phyloP scores from a whole-genome alignment of 176 grass and related monocot genomes.

The Ananas comosus region DNA sequence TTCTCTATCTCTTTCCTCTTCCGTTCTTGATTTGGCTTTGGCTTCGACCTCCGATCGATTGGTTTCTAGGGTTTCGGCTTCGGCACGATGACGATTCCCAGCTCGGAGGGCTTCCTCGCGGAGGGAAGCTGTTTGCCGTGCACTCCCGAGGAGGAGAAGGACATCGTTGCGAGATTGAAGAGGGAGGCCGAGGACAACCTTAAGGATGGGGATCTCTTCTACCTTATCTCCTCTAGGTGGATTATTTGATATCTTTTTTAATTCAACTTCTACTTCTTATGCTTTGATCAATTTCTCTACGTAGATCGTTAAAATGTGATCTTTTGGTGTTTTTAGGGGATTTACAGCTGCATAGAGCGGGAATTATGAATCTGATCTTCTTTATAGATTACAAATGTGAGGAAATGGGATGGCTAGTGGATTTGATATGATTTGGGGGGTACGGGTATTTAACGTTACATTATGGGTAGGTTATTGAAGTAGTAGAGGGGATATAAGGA shows the following conservation, averaged over 20 bases:
- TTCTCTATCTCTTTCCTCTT: not conserved
- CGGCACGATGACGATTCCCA: conserved; percentile 64
- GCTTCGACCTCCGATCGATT: not conserved
- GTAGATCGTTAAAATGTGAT: not conserved
- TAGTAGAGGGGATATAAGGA: not conserved
- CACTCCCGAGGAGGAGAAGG: conserved; percentile 68
- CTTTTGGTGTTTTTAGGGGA: not conserved
- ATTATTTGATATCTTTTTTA: not conserved
- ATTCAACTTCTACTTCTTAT: not conserved
- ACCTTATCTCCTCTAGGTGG: conserved; percentile 58
- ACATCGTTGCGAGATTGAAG: conserved; percentile 33
- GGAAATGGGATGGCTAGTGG: too few relatives aligned
- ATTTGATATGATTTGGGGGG: too few relatives aligned
- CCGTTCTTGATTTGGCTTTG: not conserved
- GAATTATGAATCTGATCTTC: too few relatives aligned
- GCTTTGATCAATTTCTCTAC: not conserved
- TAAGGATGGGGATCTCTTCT: conserved; percentile 89
- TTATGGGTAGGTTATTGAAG: too few relatives aligned
- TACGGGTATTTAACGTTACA: too few relatives aligned
- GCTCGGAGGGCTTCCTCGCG: conserved; percentile 55
- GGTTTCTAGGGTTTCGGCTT: not conserved
- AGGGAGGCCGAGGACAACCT: conserved; percentile 48
- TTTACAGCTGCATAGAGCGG: not conserved
- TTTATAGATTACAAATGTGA: too few relatives aligned
- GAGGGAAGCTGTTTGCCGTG: conserved; percentile 65